phyloP scores from a whole-genome alignment of 176 grass and related monocot species.

The Aegilops bicornis region DNA sequence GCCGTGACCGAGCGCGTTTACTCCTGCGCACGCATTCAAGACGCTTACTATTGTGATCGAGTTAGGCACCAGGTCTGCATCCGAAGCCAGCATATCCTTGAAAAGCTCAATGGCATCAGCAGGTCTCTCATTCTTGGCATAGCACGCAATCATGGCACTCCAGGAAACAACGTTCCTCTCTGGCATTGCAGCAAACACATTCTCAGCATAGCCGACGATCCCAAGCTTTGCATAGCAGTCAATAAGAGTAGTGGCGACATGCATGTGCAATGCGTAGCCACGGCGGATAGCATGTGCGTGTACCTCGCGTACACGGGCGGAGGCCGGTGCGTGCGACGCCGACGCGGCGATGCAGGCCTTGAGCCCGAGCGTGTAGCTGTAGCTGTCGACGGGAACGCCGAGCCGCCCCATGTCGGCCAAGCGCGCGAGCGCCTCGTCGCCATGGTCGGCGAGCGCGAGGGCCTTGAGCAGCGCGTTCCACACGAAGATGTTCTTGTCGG shows the following conservation, averaged over 20 bases:
- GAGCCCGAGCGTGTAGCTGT: constrained; percentile 65
- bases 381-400: constrained; percentile 62
- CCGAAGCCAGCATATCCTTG: constrained; percentile 56
- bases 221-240: constrained; percentile 90
- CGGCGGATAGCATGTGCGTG: constrained; percentile 49
- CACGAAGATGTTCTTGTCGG: constrained; percentile 68
- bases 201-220: constrained; percentile 37
- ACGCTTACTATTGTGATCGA: constrained; percentile 57
- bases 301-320: constrained; percentile 49
- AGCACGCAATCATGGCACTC: constrained; percentile 93
- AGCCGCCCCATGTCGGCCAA: constrained; percentile 60
- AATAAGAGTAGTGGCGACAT: constrained; percentile 79
- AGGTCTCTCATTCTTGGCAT: constrained; percentile 75
- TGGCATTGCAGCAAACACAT: constrained; percentile 56
- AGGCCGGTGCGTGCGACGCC: constrained; percentile 22
- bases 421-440: constrained; percentile 58
- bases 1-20: constrained; percentile 50
- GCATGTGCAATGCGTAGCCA: constrained; percentile 31
- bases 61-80: constrained; percentile 52
- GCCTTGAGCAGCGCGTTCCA: constrained; percentile 86
- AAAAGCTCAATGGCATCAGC: constrained; percentile 71
- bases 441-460: constrained; percentile 49
- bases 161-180: constrained; percentile 78
- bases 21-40: constrained; percentile 57
- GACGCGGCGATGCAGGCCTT: constrained; percentile 82